Evolutionary conservation across 2,329 filamentous ascomycete species (phyloP).

Genomic region (Cercospora brassicicola): DNA sequence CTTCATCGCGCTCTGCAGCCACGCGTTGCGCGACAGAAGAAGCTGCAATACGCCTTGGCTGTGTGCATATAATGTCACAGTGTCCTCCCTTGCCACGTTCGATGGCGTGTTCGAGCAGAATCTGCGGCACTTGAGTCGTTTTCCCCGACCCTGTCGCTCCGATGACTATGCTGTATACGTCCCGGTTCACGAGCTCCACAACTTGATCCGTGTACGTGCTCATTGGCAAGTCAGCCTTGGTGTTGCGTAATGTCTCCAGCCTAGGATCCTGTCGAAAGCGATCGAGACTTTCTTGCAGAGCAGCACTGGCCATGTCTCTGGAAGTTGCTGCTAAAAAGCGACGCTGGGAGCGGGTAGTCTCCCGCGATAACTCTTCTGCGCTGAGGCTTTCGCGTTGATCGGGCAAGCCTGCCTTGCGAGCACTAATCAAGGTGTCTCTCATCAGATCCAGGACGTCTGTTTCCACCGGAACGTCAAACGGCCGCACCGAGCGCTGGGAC

Average conservation of each 20-base stretch:
- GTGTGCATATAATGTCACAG: constrained; percentile 55
- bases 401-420: constrained; percentile 40
- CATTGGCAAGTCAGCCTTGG: constrained; percentile 45
- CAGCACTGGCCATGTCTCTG: constrained; percentile 11
- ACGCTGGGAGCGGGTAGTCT: neutral
- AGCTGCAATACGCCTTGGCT: constrained; percentile 52
- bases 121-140: constrained; percentile 55
- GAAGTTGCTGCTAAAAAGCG: constrained; percentile 8
- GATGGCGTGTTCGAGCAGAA: constrained; percentile 53
- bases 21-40: constrained; percentile 50
- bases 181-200: constrained; percentile 37
- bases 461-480: constrained; percentile 36
- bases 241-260: constrained; percentile 30
- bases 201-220: constrained; percentile 26
- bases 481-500: constrained; percentile 34
- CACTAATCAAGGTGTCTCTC: constrained; percentile 40
- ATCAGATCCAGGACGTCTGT: constrained; percentile 40
- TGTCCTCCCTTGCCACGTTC: constrained; percentile 40
- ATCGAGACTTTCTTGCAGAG: constrained; percentile 22
- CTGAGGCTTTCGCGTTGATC: constrained; percentile 31
- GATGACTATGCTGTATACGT: constrained; percentile 49
- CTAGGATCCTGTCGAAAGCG: constrained; percentile 24
- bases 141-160: constrained; percentile 52
- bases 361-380: constrained; percentile 24
- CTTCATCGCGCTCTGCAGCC: constrained; percentile 48